phyloP scores from a whole-genome alignment of 805 yeast species.

The Wickerhamomyces ciferrii region DNA sequence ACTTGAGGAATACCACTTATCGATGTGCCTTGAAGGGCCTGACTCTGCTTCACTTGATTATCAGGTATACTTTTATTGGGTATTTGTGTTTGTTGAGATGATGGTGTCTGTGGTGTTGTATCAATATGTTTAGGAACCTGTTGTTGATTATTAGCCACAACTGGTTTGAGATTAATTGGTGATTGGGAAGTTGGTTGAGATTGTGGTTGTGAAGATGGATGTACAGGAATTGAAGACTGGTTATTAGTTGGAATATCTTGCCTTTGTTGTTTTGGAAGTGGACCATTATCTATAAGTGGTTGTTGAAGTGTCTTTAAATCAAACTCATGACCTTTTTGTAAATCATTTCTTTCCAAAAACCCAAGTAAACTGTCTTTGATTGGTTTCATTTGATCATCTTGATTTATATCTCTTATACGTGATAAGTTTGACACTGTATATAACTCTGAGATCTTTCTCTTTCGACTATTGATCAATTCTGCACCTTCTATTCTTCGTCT shows the following conservation, averaged over 20 bases:
- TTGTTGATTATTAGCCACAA: too few relatives aligned
- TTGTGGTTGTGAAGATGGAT: too few relatives aligned
- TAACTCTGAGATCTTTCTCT: constrained; percentile 54
- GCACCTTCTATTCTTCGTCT: constrained; percentile 29
- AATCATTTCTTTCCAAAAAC: constrained; percentile 47
- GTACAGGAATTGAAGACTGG: too few relatives aligned
- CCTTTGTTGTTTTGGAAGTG: not conserved
- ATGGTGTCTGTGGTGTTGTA: not conserved
- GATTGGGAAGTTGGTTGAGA: not conserved
- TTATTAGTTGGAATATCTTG: too few relatives aligned
- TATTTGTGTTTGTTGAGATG: too few relatives aligned
- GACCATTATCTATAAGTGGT: not conserved
- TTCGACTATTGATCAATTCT: constrained; percentile 44
- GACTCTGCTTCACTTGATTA: too few relatives aligned
- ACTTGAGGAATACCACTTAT: too few relatives aligned
- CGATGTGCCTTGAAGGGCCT: too few relatives aligned
- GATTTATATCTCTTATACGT: constrained; percentile 32
- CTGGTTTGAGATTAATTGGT: not conserved
- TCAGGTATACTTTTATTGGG: too few relatives aligned
- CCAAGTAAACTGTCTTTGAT: constrained; percentile 34
- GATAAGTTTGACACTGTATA: constrained; percentile 54
- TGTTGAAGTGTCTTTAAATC: constrained; percentile 17
- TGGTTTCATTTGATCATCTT: constrained; percentile 31
- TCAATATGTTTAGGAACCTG: not conserved
- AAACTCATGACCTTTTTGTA: constrained; percentile 40